These are phyloP conservation scores for Monosporascus sp. DNA, from an alignment of 2,329 filamentous ascomycete species.

Conservation along the genomic window DNA sequence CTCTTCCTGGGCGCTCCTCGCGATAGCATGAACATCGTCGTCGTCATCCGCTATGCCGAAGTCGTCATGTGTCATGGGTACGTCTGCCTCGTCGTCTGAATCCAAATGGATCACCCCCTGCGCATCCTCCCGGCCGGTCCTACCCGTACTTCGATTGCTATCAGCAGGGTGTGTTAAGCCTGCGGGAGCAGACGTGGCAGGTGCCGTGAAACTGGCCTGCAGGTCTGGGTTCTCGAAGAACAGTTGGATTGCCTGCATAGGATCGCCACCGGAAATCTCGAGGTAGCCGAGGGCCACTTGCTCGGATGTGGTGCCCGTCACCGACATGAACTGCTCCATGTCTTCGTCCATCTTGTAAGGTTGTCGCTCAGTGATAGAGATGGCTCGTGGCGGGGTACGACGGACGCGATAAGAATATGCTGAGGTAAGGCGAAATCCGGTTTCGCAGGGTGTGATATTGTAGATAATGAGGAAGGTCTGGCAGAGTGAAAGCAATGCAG, in stretches of 20 bases:
- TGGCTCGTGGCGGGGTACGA: background rate
- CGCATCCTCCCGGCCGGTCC: slow-evolving; percentile 44
- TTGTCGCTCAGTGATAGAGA: background rate
- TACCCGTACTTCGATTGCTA: slow-evolving; percentile 9
- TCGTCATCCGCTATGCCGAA: slow-evolving; percentile 30
- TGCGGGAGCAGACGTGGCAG: slow-evolving; percentile 29
- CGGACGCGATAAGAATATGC: background rate
- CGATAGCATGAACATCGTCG: slow-evolving; percentile 36
- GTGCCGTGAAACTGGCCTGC: slow-evolving; percentile 41
- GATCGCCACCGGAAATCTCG: slow-evolving; percentile 74
- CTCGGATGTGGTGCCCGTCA: slow-evolving; percentile 66
- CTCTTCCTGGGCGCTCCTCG: slow-evolving; percentile 57
- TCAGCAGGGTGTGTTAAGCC: slow-evolving; percentile 28
- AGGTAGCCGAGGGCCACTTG: slow-evolving; percentile 78
- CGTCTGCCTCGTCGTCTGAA: slow-evolving; percentile 65
- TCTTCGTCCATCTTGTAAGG: slow-evolving; percentile 59
- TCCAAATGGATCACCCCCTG: slow-evolving; percentile 68
- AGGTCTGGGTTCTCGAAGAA: slow-evolving; percentile 86
- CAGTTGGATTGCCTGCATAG: slow-evolving; percentile 80
- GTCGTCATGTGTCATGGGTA: slow-evolving; percentile 33
- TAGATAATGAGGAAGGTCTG: background rate
- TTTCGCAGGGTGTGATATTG: background rate
- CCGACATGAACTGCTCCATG: slow-evolving; percentile 71
- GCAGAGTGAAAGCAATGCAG: too few species aligned
- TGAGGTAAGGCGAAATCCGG: background rate